Percentiles rank a stretch among this genome's conserved stretches.
These are phyloP conservation scores for Hydnum rufescens DNA, from an alignment of 768 basidiomycete species.

Conservation along the genomic window DNA sequence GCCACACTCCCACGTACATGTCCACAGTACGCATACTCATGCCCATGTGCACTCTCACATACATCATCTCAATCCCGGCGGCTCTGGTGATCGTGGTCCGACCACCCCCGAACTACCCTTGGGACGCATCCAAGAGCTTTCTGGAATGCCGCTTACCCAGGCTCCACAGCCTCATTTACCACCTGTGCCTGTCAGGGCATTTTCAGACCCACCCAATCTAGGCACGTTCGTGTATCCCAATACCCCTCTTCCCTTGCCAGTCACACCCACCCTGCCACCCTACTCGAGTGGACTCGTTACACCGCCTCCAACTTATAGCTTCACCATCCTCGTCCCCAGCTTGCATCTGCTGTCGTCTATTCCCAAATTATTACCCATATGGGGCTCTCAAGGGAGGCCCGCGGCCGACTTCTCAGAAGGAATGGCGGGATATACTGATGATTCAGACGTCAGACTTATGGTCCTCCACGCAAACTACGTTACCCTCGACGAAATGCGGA, in stretches of 20 bases:
- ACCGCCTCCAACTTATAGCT: conserved; percentile 3
- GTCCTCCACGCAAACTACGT: conserved; percentile 8
- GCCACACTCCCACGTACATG: too few species aligned
- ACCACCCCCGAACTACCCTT: too few species aligned
- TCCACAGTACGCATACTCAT: neutral
- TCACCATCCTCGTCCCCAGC: neutral
- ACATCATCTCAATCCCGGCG: neutral
- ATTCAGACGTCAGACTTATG: conserved; percentile 9
- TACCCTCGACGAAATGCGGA: conserved; percentile 8
- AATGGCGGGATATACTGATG: conserved; percentile 9
- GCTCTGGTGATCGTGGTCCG: too few species aligned
- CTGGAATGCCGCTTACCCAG: neutral
- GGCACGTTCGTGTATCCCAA: conserved; percentile 11
- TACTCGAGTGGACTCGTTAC: conserved; percentile 1
- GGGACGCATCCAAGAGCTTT: neutral
- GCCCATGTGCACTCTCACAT: neutral
- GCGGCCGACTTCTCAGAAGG: neutral
- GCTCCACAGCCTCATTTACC: neutral
- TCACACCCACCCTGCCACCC: neutral
- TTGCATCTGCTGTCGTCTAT: neutral
- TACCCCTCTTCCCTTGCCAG: conserved; percentile 5
- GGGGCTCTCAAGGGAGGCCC: neutral
- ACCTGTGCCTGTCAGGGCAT: neutral
- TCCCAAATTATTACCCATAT: neutral
- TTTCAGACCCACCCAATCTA: conserved; percentile 2